Conservation (phyloP, 192 early-diverging fungal species). For the Coemansia sp. region DNA sequence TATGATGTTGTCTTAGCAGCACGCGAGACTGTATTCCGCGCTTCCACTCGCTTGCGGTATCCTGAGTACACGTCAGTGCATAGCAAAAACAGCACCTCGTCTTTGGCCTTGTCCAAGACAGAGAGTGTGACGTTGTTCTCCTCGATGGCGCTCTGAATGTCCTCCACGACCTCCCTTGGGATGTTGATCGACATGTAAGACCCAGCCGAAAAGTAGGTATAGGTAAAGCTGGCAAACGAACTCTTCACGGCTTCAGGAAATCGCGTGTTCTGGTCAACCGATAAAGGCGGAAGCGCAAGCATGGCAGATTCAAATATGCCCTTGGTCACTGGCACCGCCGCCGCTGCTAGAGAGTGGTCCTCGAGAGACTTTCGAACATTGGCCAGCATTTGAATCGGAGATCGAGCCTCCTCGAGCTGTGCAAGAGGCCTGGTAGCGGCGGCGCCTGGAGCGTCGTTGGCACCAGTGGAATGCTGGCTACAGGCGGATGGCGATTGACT, state of each 20-base stretch:
- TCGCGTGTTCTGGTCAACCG: conserved; percentile 24
- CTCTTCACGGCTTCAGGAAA: conserved; percentile 41
- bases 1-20: not conserved
- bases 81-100: conserved; percentile 46
- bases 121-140: conserved; percentile 34
- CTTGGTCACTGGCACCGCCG: conserved; percentile 31
- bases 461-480: too few relatives aligned
- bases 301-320: conserved; percentile 49
- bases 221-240: conserved; percentile 25
- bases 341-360: conserved; percentile 14
- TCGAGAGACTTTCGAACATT: conserved; percentile 12
- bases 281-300: conserved; percentile 21
- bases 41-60: conserved; percentile 31
- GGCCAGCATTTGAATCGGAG: conserved; percentile 9
- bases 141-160: conserved; percentile 31
- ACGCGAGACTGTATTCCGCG: not conserved
- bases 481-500: not conserved
- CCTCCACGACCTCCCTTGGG: conserved; percentile 19
- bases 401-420: not conserved
- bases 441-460: not conserved
- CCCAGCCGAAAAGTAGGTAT: conserved; percentile 29
- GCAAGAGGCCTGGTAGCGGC: not conserved
- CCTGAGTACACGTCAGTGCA: conserved; percentile 45
- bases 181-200: conserved; percentile 44
- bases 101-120: conserved; percentile 45